Conservation (phyloP, 495 filamentous ascomycete genomes). For the Aspergillus bridgeri region DNA sequence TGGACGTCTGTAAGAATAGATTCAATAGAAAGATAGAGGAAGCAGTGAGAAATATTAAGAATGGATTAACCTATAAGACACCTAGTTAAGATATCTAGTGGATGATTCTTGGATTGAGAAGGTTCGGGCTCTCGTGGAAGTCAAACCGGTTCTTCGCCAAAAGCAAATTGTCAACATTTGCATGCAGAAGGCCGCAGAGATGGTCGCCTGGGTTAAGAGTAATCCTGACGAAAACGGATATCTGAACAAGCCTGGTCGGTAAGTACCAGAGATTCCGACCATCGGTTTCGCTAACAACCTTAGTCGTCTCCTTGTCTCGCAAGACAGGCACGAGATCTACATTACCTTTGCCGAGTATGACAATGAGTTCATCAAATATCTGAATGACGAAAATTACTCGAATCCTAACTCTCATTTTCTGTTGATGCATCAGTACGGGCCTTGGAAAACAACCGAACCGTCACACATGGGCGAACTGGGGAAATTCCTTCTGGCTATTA, state of each 20-base stretch:
- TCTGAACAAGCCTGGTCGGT: neutral
- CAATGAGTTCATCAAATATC: constrained; percentile 5
- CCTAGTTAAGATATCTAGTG: constrained; percentile 8
- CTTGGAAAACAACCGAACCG: neutral
- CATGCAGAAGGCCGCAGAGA: constrained; percentile 17
- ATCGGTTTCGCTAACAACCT: neutral
- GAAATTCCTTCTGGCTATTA: constrained; percentile 3
- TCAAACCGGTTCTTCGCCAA: constrained; percentile 2
- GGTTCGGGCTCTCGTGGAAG: constrained; percentile 3
- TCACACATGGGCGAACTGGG: constrained; percentile 3
- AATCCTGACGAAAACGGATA: constrained; percentile 1
- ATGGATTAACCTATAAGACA: constrained; percentile 10
- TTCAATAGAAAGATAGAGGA: too few species aligned
- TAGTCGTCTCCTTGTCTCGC: constrained; percentile 12
- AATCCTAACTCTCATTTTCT: neutral
- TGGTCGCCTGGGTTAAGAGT: constrained; percentile 14
- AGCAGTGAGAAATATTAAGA: too few species aligned
- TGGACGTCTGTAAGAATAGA: too few species aligned
- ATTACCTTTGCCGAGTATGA: constrained; percentile 16
- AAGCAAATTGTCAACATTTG: neutral
- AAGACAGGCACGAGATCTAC: constrained; percentile 15
- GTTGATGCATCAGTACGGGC: constrained; percentile 4
- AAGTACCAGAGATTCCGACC: neutral
- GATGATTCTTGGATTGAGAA: neutral
- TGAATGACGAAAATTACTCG: neutral